Conservation (phyloP, 202 grass and related monocot species). For the Setaria italica region DNA sequence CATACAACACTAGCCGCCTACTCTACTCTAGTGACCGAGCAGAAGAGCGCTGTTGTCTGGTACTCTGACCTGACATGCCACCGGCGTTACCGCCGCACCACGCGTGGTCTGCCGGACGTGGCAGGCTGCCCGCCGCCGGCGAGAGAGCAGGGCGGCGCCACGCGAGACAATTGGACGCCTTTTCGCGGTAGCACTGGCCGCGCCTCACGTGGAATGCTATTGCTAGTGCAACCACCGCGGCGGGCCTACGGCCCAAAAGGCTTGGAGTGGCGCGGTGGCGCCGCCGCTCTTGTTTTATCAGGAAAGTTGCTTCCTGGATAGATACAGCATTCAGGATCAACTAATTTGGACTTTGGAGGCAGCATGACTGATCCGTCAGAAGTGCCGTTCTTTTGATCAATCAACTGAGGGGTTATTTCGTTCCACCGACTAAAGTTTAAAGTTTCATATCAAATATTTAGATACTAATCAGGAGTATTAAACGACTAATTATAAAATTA, state of each 20-base stretch:
- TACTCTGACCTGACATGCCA: neutral
- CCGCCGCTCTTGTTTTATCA: neutral
- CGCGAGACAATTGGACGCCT: neutral
- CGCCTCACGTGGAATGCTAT: neutral
- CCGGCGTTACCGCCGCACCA: neutral
- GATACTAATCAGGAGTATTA: too few species aligned
- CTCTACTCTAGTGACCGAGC: neutral
- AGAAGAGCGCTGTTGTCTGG: too few species aligned
- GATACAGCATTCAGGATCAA: neutral
- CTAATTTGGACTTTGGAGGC: neutral
- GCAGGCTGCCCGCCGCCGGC: neutral
- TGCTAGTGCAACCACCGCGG: neutral
- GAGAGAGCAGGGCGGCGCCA: neutral
- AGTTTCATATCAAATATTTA: too few species aligned
- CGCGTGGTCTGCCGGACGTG: neutral
- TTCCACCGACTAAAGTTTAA: too few species aligned
- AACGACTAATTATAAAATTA: too few species aligned
- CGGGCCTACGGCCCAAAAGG: neutral
- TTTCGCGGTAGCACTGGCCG: neutral
- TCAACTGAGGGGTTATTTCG: too few species aligned
- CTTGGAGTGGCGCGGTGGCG: neutral
- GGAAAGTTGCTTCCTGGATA: neutral
- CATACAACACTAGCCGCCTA: neutral
- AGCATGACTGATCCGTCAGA: neutral
- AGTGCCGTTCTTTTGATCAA: neutral